Base-by-base conservation (phyloP, 306 rosid species). In the Quercus bicolor region DNA sequence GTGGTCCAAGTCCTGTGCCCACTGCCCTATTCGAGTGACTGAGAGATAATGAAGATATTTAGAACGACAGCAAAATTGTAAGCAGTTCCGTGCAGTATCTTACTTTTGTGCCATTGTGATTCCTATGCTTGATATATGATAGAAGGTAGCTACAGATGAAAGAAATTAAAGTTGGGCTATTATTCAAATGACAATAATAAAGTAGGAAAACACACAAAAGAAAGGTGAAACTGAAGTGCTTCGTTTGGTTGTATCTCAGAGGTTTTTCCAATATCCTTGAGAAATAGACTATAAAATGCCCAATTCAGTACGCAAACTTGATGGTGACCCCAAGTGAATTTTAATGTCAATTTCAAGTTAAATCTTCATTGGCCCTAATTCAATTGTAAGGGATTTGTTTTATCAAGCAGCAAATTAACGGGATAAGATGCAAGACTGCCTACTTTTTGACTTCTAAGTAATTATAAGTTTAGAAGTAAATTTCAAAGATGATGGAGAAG, bases 31-130 rank as follows among this genome's bases (percentile, higher is more conserved):
- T 7, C 10, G n/a, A 56, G 23, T 33, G 15, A 40, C 51, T 48
- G 55, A 56, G 77, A 70, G 80, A 79, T 54, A 23, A 62, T 29
- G 65, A 70, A 57, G 78, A 56, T 54, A 68, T 33, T 48, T 21
- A 13, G 9, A 78, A 16, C 2, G 56, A 78, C 77, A 12, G 73
- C n/a, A 61, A 60, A 45, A 23, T 0, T 23, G 13, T 3, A 5
- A 40, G 60, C 54, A 51, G n/a, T 75, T 70, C 73, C 69, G 76
- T 73, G 76, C 18, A n/a, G 26, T 20, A 48, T 75, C 5, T 9
- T 64, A 68, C 76, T 2, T 74, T 54, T 51, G 51, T 21, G 45
- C 28, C 66, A 5, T 66, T 14, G 6, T 29, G 66, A 59, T 23
- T 59, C 16, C 65, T 5, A 59, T 59, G 26, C 26, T 23, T 11